phyloP scores from a whole-genome alignment of 2,329 filamentous ascomycete genomes.

The Curvularia spicifera region DNA sequence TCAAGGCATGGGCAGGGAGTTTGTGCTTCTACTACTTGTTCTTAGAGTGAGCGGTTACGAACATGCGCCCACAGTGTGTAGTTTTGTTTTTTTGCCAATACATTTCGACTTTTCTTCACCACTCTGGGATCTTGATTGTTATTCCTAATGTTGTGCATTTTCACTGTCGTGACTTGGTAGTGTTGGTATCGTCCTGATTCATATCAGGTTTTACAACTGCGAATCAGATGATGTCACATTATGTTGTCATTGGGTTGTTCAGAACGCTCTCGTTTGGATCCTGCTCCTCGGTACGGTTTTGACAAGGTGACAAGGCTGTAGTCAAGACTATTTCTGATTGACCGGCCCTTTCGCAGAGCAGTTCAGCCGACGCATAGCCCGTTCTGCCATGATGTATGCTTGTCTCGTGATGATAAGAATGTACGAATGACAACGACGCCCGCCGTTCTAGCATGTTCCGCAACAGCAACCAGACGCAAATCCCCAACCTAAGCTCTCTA shows the following conservation, averaged over 20 bases:
- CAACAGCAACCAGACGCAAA: background rate
- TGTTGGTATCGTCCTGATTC: no score
- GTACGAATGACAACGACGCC: background rate
- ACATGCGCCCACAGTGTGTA: constrained; percentile 12
- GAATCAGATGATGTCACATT: background rate
- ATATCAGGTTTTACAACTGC: background rate
- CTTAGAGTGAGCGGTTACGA: constrained; percentile 19
- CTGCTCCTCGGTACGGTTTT: background rate
- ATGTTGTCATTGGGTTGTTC: background rate
- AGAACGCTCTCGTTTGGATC: background rate
- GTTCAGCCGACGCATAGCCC: background rate
- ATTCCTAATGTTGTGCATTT: no score
- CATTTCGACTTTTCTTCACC: constrained; percentile 3
- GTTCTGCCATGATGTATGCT: background rate
- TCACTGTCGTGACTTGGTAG: background rate
- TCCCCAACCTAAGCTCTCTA: background rate
- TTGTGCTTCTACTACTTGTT: constrained; percentile 11
- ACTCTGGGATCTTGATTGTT: background rate
- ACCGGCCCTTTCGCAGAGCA: background rate
- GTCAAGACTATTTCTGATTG: background rate
- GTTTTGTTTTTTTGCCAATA: constrained; percentile 12
- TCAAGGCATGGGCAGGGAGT: constrained; percentile 16
- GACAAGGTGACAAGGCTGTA: no score
- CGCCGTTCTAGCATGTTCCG: background rate
- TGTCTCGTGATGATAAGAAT: background rate